Conservation (phyloP, 2,329 filamentous ascomycete species). For the Paradendryphiella salina region DNA sequence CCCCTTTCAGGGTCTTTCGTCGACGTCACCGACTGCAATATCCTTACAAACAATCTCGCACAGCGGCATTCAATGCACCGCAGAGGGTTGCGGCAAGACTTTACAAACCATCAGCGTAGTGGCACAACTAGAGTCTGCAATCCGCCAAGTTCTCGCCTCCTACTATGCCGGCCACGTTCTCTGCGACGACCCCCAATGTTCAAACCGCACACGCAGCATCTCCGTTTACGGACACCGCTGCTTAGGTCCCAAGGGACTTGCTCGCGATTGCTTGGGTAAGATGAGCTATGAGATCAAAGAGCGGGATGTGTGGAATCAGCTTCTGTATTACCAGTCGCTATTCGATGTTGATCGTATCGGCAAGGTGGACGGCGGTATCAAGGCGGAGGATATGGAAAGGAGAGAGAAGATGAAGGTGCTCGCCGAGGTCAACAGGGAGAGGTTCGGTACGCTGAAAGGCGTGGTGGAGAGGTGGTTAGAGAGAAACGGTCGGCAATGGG, state of each 20-base stretch:
- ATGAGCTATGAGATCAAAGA: slow-evolving; percentile 90
- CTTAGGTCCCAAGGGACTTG: slow-evolving; percentile 82
- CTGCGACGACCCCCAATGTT: slow-evolving; percentile 87
- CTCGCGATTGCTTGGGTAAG: slow-evolving; percentile 77
- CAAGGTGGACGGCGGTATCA: slow-evolving; percentile 52
- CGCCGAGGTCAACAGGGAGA: slow-evolving; percentile 77
- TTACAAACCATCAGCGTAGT: slow-evolving; percentile 75
- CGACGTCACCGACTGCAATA: slow-evolving; percentile 16
- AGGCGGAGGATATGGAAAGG: slow-evolving; percentile 56
- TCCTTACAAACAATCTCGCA: slow-evolving; percentile 59
- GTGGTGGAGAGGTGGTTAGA: slow-evolving; percentile 83
- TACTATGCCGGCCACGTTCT: slow-evolving; percentile 94
- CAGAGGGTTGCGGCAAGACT: slow-evolving; percentile 62
- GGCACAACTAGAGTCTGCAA: slow-evolving; percentile 83
- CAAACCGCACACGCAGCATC: slow-evolving; percentile 85
- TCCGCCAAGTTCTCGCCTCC: slow-evolving; percentile 73
- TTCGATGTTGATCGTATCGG: slow-evolving; percentile 89
- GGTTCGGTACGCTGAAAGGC: slow-evolving; percentile 75
- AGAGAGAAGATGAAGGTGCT: slow-evolving; percentile 65
- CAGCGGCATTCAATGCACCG: slow-evolving; percentile 73
- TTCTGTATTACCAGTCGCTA: slow-evolving; percentile 80
- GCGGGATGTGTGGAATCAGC: slow-evolving; percentile 91
- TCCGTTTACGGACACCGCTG: slow-evolving; percentile 90
- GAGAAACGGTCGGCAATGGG: slow-evolving; percentile 89
- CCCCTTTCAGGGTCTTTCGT: slow-evolving; percentile 73